Evolutionary conservation across 2,329 filamentous ascomycete species (phyloP).

Genomic region (Lecanicillium sp.): DNA sequence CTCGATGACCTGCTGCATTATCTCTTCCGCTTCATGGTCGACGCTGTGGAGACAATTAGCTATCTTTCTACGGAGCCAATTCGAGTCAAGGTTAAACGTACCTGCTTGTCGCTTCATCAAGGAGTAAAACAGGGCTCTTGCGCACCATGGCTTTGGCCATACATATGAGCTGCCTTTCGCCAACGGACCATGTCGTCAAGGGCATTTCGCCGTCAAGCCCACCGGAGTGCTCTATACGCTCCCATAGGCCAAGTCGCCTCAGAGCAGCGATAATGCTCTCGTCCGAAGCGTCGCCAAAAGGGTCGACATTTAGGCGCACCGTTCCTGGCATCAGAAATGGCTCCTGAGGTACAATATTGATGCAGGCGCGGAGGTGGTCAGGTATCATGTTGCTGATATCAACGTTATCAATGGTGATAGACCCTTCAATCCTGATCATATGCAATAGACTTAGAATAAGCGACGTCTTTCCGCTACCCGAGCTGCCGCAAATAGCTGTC

Average conservation of each 20-base stretch:
- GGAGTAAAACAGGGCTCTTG: constrained; percentile 24
- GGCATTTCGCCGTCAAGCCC: constrained; percentile 27
- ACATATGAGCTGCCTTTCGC: constrained; percentile 37
- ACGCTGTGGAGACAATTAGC: constrained; percentile 14
- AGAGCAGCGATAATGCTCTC: constrained; percentile 33
- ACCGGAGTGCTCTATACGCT: constrained; percentile 27
- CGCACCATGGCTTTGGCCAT: constrained; percentile 26
- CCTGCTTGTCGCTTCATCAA: constrained; percentile 30
- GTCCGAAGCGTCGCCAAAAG: constrained; percentile 25
- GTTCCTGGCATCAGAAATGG: constrained; percentile 35
- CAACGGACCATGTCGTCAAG: constrained; percentile 25
- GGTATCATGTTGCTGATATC: constrained; percentile 28
- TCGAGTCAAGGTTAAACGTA: neutral
- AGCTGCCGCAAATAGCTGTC: constrained; percentile 34
- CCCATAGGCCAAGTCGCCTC: constrained; percentile 33
- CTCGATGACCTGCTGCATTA: constrained; percentile 23
- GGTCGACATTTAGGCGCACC: constrained; percentile 41
- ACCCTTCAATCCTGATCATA: constrained; percentile 34
- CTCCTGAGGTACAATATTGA: constrained; percentile 44
- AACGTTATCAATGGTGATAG: constrained; percentile 33
- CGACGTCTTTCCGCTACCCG: constrained; percentile 25
- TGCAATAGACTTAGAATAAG: constrained; percentile 35
- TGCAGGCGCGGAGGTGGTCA: constrained; percentile 28
- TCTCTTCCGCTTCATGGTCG: constrained; percentile 23
- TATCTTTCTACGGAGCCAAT: neutral